phyloP scores from a whole-genome alignment of 306 rosid genomes.

The Cicer judaicum region DNA sequence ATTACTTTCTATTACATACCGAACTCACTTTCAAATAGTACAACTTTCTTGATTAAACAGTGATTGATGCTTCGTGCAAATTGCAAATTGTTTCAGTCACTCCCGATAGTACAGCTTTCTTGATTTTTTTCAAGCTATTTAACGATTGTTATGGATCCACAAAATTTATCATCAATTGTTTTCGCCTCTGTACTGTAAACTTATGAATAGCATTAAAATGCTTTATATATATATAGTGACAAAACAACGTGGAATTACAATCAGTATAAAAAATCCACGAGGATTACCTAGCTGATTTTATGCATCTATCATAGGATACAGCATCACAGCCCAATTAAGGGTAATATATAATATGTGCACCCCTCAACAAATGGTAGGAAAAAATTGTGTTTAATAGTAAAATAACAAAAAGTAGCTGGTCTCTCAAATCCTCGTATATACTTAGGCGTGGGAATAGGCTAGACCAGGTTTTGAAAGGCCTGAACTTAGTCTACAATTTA shows the following conservation, averaged over 20 bases:
- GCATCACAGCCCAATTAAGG: background rate
- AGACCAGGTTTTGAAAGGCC: too few species aligned
- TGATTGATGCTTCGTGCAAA: too few species aligned
- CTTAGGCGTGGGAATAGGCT: too few species aligned
- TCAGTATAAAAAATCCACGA: background rate
- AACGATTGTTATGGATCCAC: background rate
- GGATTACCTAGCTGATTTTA: slow-evolving; percentile 26
- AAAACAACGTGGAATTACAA: slow-evolving; percentile 9
- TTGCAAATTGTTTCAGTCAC: too few species aligned
- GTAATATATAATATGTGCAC: slow-evolving; percentile 20
- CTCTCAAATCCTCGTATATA: too few species aligned
- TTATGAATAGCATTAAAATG: background rate
- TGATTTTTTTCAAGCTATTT: too few species aligned
- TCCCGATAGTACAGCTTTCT: too few species aligned
- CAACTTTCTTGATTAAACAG: too few species aligned
- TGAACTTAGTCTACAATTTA: too few species aligned
- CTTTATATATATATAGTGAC: slow-evolving; percentile 3
- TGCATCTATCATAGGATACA: slow-evolving; percentile 21
- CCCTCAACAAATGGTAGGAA: slow-evolving; percentile 22
- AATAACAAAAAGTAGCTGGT: slow-evolving; percentile 26
- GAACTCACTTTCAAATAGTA: too few species aligned
- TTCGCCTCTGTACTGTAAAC: background rate
- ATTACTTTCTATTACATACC: too few species aligned
- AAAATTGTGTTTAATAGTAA: slow-evolving; percentile 14
- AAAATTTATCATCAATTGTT: background rate